Conservation (phyloP, 2,329 filamentous ascomycete genomes). For the Cylindrodendrum hubeiense region DNA sequence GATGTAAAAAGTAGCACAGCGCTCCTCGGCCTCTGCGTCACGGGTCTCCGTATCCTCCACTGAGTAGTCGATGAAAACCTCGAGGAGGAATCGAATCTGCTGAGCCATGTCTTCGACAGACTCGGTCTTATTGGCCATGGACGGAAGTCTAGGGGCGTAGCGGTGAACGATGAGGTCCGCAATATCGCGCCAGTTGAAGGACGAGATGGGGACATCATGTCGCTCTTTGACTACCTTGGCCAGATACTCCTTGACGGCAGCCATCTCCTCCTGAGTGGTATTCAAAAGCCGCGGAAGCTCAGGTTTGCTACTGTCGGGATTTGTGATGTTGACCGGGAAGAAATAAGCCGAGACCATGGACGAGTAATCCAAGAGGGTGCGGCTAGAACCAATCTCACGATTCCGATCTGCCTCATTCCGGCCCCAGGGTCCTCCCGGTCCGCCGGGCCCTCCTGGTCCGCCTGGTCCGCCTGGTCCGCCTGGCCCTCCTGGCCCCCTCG, state of each 20-base stretch:
- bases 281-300: slow-evolving; percentile 35
- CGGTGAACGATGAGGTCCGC: slow-evolving; percentile 71
- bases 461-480: not conserved
- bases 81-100: slow-evolving; percentile 50
- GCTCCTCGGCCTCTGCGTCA: slow-evolving; percentile 7
- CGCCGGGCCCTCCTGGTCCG: not conserved
- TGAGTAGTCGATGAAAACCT: slow-evolving; percentile 54
- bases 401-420: slow-evolving; percentile 51
- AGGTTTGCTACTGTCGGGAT: slow-evolving; percentile 36
- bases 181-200: slow-evolving; percentile 70
- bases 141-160: slow-evolving; percentile 65
- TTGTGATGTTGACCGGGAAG: slow-evolving; percentile 55
- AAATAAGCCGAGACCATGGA: slow-evolving; percentile 58
- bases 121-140: slow-evolving; percentile 41
- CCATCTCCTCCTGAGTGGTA: slow-evolving; percentile 6
- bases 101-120: slow-evolving; percentile 36
- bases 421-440: slow-evolving; percentile 34
- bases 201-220: not conserved
- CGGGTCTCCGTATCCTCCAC: slow-evolving; percentile 4
- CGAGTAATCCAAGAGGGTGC: slow-evolving; percentile 53
- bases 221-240: slow-evolving; percentile 3
- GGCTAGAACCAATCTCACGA: slow-evolving; percentile 48
- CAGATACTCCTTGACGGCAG: slow-evolving; percentile 7
- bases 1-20: slow-evolving; percentile 17
- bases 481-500: not conserved